A percentile compares a stretch with the other conserved stretches of the same genome.
These are phyloP conservation scores for Alliaria petiolata DNA, from an alignment of 345 rosid genomes.

Conservation along the genomic window DNA sequence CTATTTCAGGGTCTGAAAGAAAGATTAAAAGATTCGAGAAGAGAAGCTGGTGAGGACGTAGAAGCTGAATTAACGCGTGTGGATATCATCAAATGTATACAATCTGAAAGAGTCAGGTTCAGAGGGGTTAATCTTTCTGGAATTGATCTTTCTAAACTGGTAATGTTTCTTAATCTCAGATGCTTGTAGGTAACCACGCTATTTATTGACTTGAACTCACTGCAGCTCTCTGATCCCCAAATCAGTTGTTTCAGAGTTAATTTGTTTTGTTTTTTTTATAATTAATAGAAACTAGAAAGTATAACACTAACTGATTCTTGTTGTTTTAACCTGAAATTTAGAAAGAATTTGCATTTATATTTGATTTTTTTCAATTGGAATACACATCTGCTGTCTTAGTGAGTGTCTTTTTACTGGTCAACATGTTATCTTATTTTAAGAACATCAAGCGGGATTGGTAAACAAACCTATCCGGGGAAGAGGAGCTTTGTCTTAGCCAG, in stretches of 20 bases:
- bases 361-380: background rate
- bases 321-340: background rate
- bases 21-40: conserved; percentile 50
- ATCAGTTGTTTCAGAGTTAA: background rate
- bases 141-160: conserved; percentile 92
- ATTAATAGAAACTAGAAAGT: background rate
- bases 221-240: background rate
- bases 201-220: background rate
- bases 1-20: conserved; percentile 66
- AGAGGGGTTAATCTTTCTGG: conserved; percentile 90
- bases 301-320: background rate
- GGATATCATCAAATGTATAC: conserved; percentile 90
- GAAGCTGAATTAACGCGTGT: conserved; percentile 68
- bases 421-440: background rate
- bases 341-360: background rate
- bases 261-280: background rate
- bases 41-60: conserved; percentile 50
- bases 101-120: conserved; percentile 68
- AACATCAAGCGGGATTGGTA: background rate
- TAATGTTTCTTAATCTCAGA: conserved; percentile 32
- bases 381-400: background rate
- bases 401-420: background rate
- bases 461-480: background rate
- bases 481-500: background rate
- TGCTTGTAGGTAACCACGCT: background rate